phyloP scores from a whole-genome alignment of 805 yeast species.

The Wickerhamomyces canadensis region DNA sequence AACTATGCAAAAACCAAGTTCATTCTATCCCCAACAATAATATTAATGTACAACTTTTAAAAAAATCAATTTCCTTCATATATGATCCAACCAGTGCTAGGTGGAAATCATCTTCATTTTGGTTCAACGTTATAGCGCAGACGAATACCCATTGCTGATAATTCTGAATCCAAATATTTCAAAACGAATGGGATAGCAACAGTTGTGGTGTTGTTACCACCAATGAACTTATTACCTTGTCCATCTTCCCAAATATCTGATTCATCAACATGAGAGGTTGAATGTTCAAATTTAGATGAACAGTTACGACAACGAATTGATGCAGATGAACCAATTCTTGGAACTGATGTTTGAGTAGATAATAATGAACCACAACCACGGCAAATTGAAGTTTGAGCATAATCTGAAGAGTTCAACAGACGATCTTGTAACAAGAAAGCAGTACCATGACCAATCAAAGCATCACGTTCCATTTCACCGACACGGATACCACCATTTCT shows the following conservation, averaged over 20 bases:
- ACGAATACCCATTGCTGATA: conserved; percentile 96
- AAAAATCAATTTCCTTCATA: neutral
- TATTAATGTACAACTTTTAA: neutral
- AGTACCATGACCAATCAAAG: conserved; percentile 96
- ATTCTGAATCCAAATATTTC: conserved; percentile 90
- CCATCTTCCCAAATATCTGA: conserved; percentile 96
- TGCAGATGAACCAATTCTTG: conserved; percentile 80
- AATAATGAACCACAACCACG: conserved; percentile 90
- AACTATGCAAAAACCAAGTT: too few species aligned
- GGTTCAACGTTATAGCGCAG: conserved; percentile 86
- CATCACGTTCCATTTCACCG: conserved; percentile 99
- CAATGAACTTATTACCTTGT: conserved; percentile 82
- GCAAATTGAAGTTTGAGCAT: conserved; percentile 86
- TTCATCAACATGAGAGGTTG: conserved; percentile 51
- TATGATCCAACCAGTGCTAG: too few species aligned
- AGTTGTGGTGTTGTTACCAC: conserved; percentile 91
- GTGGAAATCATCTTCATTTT: conserved; percentile 12
- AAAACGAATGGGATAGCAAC: conserved; percentile 96
- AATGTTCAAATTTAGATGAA: conserved; percentile 62
- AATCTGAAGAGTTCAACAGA: conserved; percentile 90
- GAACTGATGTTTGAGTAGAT: conserved; percentile 86
- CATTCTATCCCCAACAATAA: too few species aligned
- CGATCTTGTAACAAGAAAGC: conserved; percentile 93
- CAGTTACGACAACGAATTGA: conserved; percentile 87
- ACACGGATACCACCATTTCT: conserved; percentile 99